Evolutionary conservation across 768 basidiomycete genomes (phyloP), one percentile per base, ranked within the genome.

Genomic region (Boletus rubropictus): DNA sequence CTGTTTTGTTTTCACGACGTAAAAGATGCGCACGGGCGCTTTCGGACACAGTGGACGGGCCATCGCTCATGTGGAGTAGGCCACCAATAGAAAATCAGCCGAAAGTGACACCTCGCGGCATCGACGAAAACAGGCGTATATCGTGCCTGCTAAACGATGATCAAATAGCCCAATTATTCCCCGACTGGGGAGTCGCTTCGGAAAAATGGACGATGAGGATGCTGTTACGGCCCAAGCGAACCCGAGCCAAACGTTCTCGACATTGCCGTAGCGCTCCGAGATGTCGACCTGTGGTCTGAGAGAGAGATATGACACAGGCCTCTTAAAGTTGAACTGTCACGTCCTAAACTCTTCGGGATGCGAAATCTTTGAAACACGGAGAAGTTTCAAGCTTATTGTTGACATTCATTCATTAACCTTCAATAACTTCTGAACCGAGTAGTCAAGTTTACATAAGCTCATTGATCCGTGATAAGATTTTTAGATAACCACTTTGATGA

Each of bases 331-430:
- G 48, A 18, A 49, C 28, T 47, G 44, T 44, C 44, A 34, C 21
- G 14, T 21, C 32, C n/a, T 45, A 53, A 43, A 35, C 33, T 35
- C 8, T 53, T 58, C 59, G 58, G 58, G 51, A 49, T 52, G 61
- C 51, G 46, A 59, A 49, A 46, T 42, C 29, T 61, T n/a, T 61
- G 58, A 59, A 59, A 59, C 57, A 57, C 48, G 57, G 34, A 52
- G 28, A 47, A 53, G 54, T 58, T 57, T 58, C 57, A 60, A 49
- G 57, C 42, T 56, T 49, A 57, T 60, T 62, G 50, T 56, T 48
- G 45, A 43, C 32, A 31, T 33, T 24, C 17, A 43, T 54, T 25
- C 8, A 25, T 25, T 25, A 25, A 25, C 24, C 24, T 25, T 25
- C 24, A 25, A 8, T 35, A 45, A 42, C 44, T 45, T 41, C 10